phyloP scores from a whole-genome alignment of 2,329 filamentous ascomycete species.

The Scytalidium sp. region DNA sequence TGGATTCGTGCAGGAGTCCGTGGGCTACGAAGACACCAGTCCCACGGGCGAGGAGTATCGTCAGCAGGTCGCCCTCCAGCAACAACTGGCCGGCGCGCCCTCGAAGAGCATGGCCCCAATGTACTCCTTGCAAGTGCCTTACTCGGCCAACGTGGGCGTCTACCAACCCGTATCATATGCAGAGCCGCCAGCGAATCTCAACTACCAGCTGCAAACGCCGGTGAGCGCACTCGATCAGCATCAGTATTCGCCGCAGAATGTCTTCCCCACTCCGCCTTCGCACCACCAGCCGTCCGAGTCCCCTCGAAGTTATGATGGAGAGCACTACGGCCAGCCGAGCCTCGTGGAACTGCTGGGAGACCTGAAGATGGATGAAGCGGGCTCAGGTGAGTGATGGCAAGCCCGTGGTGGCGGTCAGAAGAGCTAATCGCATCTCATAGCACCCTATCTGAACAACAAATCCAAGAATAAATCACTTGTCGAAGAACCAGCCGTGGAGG shows the following conservation, averaged over 20 bases:
- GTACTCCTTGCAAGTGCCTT: conserved; percentile 49
- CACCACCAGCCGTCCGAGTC: conserved; percentile 31
- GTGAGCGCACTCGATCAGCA: conserved; percentile 49
- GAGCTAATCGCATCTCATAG: conserved; percentile 37
- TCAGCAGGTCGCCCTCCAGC: conserved; percentile 52
- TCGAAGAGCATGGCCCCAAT: conserved; percentile 35
- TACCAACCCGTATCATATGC: conserved; percentile 35
- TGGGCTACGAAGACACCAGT: conserved; percentile 39
- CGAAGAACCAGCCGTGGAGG: conserved; percentile 64
- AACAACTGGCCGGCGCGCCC: conserved; percentile 32
- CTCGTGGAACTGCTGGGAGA: conserved; percentile 80
- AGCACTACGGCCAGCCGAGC: conserved; percentile 66
- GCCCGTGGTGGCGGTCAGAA: conserved; percentile 8
- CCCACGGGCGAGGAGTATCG: conserved; percentile 44
- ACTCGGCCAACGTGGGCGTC: conserved; percentile 37
- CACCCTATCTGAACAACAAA: conserved; percentile 73
- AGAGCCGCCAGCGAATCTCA: conserved; percentile 40
- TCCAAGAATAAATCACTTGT: conserved; percentile 41
- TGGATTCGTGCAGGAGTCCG: conserved; percentile 47
- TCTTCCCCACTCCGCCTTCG: conserved; percentile 51
- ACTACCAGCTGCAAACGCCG: conserved; percentile 51
- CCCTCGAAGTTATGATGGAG: conserved; percentile 53
- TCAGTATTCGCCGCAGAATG: conserved; percentile 45
- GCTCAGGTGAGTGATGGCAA: conserved; percentile 67
- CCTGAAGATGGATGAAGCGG: conserved; percentile 81